Base-by-base conservation (phyloP, 1,139 yeast species). In the Kurtzmaniella quercitrusa region DNA sequence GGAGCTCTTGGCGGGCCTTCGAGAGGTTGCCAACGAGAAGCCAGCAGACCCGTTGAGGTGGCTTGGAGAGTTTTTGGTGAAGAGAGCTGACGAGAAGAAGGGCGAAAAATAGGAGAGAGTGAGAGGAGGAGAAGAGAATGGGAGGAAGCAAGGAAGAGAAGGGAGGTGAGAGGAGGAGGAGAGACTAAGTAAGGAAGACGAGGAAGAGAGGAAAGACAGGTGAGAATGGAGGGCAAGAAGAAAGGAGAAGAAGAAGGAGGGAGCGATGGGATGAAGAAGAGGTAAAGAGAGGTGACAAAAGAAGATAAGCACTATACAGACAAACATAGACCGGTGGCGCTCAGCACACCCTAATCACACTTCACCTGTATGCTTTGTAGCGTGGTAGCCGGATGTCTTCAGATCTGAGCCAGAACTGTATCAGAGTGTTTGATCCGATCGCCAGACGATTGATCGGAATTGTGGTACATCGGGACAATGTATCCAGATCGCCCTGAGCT, bases 21-120 rank as follows among this genome's bases (percentile, higher is more conserved):
- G 85, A 49, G 66, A 75, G 41, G 66, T 85, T 39, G 81, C 82
- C 2, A 61, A 63, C 12, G 74, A 68, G 37, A 73, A 76, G 51
- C 95, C 95, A 0, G 78, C 72, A 6, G 82, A 87, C 49, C 95
- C 96, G 1, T 68, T 89, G 48, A 65, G 66, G 44, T 79, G 72
- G 45, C 71, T 91, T 36, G 96, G 96, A 0, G 82, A 86, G 55
- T 85, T 72, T 57, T 68, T 91, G 45, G 74, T 87, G 9, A 65
- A 69, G 43, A 66, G 73, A 47, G 68, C 81, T 27, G 67, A 71
- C n/a, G 61, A 66, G 42, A 41, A 3, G 11, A 15, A 31, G 18
- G 11, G 14, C 6, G 36, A 31, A 27, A 31, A 14, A 27, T 27
- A 12, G 15, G 15, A 27, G 33, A 11, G 33, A 27, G 5, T 6